Percentiles rank a stretch among this genome's conserved stretches.
Conservation (phyloP, 1,139 yeast species). For the Spathaspora jeffriesii region DNA sequence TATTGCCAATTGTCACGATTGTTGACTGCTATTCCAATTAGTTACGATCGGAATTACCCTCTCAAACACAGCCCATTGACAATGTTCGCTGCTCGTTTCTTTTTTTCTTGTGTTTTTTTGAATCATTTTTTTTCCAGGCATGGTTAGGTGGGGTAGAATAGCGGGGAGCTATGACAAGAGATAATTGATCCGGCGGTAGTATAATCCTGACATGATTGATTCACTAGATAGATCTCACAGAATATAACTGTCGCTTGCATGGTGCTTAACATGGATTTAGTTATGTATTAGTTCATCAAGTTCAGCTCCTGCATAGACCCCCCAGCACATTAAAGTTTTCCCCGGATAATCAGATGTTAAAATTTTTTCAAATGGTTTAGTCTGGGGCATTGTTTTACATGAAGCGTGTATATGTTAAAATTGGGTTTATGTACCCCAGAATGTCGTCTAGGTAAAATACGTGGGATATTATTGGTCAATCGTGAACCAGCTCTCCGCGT, state of each 20-base stretch:
- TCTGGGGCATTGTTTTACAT: background rate
- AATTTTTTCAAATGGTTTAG: background rate
- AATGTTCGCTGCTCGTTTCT: slow-evolving; percentile 1
- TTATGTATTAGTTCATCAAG: too few relatives aligned
- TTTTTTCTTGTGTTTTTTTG: background rate
- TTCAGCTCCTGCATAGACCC: too few relatives aligned
- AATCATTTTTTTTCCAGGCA: background rate
- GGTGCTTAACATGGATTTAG: too few relatives aligned
- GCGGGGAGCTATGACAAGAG: slow-evolving; percentile 1
- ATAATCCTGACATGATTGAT: too few relatives aligned
- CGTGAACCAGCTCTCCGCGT: too few relatives aligned
- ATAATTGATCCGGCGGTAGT: background rate
- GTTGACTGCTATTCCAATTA: too few relatives aligned
- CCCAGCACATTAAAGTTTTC: too few relatives aligned
- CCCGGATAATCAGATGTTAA: slow-evolving; percentile 3
- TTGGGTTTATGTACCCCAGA: background rate
- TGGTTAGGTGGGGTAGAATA: slow-evolving; percentile 2
- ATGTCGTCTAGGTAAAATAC: background rate
- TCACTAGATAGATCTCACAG: too few relatives aligned
- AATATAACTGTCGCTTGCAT: too few relatives aligned
- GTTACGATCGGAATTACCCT: too few relatives aligned
- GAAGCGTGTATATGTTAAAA: background rate
- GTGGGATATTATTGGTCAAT: background rate
- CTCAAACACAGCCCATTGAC: background rate
- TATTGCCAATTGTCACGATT: too few relatives aligned